phyloP scores from a whole-genome alignment of 352 stramenopile species.

The Globisporangium perplexum region DNA sequence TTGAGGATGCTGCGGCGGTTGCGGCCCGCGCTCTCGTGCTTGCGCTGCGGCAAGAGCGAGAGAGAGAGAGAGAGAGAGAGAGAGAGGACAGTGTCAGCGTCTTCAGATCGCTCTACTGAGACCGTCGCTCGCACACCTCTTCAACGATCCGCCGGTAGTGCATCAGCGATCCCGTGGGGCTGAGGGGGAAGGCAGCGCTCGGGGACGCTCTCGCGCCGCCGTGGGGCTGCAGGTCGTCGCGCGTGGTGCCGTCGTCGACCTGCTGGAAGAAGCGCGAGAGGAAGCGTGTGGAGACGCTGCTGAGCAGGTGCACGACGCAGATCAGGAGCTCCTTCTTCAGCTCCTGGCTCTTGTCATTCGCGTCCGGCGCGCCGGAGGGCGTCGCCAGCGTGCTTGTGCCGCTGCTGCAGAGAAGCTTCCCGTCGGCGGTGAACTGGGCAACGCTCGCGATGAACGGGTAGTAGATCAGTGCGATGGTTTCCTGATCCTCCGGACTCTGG shows the following conservation, averaged over 20 bases:
- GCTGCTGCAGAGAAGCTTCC: constrained; percentile 31
- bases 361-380: background rate
- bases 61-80: too few relatives aligned
- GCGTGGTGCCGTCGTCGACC: background rate
- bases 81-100: background rate
- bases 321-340: constrained; percentile 58
- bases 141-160: constrained; percentile 42
- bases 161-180: constrained; percentile 33
- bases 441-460: constrained; percentile 42
- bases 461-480: constrained; percentile 57
- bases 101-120: background rate
- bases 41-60: constrained; percentile 8
- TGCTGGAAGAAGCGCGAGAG: constrained; percentile 40
- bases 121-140: constrained; percentile 18
- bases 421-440: constrained; percentile 39
- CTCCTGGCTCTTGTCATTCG: constrained; percentile 14
- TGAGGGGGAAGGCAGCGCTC: constrained; percentile 16
- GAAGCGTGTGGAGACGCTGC: constrained; percentile 39
- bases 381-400: background rate
- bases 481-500: constrained; percentile 36
- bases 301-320: constrained; percentile 58
- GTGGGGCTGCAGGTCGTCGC: background rate
- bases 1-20: constrained; percentile 9
- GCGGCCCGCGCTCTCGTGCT: background rate
- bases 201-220: background rate